Evolutionary conservation across 1,139 yeast genomes (phyloP).

Genomic region (Candida tropicalis): DNA sequence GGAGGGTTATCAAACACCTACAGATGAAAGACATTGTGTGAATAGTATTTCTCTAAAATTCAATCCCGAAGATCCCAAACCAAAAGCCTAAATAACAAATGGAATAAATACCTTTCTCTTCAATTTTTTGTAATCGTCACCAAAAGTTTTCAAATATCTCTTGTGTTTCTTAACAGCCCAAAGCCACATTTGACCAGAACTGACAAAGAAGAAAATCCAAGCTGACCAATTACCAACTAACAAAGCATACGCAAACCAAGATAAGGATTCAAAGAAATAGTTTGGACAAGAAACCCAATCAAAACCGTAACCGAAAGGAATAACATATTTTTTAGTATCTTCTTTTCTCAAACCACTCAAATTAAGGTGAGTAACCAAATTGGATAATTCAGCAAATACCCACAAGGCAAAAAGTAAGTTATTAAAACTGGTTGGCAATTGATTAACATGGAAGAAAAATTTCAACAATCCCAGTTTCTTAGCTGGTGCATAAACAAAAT

Average conservation of each 20-base stretch:
- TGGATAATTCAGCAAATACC: constrained; percentile 69
- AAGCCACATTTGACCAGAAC: constrained; percentile 74
- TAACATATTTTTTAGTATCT: constrained; percentile 38
- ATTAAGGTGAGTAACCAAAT: constrained; percentile 66
- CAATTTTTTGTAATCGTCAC: constrained; percentile 71
- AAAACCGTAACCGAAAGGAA: constrained; percentile 52
- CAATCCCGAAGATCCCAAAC: constrained; percentile 20
- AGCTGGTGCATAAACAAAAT: constrained; percentile 67
- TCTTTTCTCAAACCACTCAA: constrained; percentile 58
- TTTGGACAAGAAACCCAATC: constrained; percentile 69
- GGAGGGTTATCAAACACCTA: constrained; percentile 90
- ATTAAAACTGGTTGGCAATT: constrained; percentile 26
- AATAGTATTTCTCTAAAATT: constrained; percentile 82
- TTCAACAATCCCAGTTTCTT: constrained; percentile 15
- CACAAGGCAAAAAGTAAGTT: constrained; percentile 50
- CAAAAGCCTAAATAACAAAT: constrained; percentile 16
- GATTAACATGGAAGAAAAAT: constrained; percentile 36
- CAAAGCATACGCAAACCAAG: constrained; percentile 71
- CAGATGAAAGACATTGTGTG: constrained; percentile 93
- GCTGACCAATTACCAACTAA: constrained; percentile 80
- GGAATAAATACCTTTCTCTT: constrained; percentile 71
- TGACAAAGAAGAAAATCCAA: constrained; percentile 67
- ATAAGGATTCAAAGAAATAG: constrained; percentile 81
- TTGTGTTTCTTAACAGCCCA: constrained; percentile 80
- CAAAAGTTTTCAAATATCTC: constrained; percentile 69